These are phyloP conservation scores for Bacterosira constricta DNA, from an alignment of 108 stramenopile genomes.

Conservation along the genomic window DNA sequence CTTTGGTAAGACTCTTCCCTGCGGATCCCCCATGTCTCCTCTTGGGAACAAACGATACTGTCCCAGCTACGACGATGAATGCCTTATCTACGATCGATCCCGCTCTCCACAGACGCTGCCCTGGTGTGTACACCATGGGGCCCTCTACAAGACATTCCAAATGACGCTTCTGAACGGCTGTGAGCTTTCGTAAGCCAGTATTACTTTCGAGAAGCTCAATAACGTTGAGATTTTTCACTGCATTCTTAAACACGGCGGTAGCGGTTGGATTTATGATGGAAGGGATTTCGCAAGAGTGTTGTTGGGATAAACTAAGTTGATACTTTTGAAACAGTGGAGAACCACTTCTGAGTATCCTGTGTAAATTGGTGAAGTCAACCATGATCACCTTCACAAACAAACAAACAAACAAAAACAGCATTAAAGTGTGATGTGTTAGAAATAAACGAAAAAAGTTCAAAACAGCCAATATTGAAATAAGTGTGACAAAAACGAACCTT, in stretches of 20 bases:
- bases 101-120: conserved; percentile 78
- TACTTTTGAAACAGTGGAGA: conserved; percentile 77
- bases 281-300: conserved; percentile 41
- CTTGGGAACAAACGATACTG: conserved; percentile 77
- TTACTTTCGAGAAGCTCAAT: conserved; percentile 79
- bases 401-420: too few relatives aligned
- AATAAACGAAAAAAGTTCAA: not conserved
- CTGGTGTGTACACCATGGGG: conserved; percentile 69
- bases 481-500: conserved; percentile 58
- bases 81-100: conserved; percentile 82
- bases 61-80: conserved; percentile 81
- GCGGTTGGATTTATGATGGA: conserved; percentile 26
- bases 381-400: conserved; percentile 54
- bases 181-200: conserved; percentile 79
- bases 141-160: conserved; percentile 84
- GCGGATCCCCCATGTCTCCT: conserved; percentile 66
- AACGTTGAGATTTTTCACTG: conserved; percentile 63
- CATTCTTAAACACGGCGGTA: conserved; percentile 37
- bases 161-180: conserved; percentile 86
- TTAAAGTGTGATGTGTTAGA: too few relatives aligned
- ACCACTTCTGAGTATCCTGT: conserved; percentile 73
- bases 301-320: conserved; percentile 57
- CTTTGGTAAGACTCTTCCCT: not conserved
- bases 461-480: not conserved
- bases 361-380: conserved; percentile 67